Evolutionary conservation across 2,329 filamentous ascomycete species (phyloP).

Genomic region (Coleophoma cylindrospora): DNA sequence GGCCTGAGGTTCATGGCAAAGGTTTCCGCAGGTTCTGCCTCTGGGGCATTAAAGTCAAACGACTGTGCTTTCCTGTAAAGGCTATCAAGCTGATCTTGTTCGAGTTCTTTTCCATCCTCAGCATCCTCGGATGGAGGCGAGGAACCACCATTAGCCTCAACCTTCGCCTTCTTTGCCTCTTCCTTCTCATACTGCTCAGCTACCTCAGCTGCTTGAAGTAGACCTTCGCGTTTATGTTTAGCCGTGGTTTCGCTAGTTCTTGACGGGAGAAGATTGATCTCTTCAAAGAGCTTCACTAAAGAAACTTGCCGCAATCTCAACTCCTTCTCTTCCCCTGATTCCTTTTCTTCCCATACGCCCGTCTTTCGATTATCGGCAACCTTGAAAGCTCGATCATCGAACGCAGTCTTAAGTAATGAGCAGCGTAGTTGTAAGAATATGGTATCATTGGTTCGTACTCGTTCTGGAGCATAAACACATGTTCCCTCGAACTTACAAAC

Average conservation of each 20-base stretch:
- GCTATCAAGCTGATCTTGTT: constrained; percentile 91
- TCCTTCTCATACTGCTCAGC: constrained; percentile 71
- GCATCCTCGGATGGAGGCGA: constrained; percentile 52
- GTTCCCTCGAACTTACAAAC: constrained; percentile 82
- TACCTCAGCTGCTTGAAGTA: constrained; percentile 83
- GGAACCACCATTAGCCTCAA: constrained; percentile 10
- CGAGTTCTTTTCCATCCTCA: constrained; percentile 85
- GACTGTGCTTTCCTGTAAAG: constrained; percentile 95
- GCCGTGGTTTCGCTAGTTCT: constrained; percentile 68
- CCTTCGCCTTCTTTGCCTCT: constrained; percentile 28
- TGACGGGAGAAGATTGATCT: constrained; percentile 77
- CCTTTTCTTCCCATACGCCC: constrained; percentile 76
- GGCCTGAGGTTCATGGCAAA: constrained; percentile 82
- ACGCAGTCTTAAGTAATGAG: constrained; percentile 69
- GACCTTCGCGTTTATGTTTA: constrained; percentile 74
- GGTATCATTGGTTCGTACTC: constrained; percentile 83
- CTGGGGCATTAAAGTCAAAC: constrained; percentile 89
- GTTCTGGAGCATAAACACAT: constrained; percentile 85
- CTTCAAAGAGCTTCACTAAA: constrained; percentile 82
- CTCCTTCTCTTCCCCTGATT: constrained; percentile 79
- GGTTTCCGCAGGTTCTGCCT: constrained; percentile 74
- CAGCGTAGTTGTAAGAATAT: constrained; percentile 85
- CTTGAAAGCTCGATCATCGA: constrained; percentile 58
- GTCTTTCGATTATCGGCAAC: constrained; percentile 65
- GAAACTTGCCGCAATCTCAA: constrained; percentile 81